phyloP scores from a whole-genome alignment of 768 basidiomycete genomes.

The Boletus huronensis region DNA sequence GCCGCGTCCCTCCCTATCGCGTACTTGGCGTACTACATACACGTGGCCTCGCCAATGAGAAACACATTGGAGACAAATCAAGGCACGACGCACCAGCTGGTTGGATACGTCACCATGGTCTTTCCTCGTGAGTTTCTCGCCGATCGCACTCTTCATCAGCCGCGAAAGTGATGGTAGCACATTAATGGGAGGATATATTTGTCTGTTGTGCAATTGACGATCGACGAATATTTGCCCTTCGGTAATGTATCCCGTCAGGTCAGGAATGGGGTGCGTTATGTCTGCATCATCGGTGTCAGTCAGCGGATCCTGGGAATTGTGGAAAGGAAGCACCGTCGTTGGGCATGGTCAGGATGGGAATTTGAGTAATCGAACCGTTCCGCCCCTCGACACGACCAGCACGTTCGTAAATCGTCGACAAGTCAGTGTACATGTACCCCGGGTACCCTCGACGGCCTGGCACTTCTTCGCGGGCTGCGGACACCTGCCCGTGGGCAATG shows the following conservation, averaged over 20 bases:
- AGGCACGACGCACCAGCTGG: conserved; percentile 71
- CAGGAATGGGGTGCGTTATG: conserved; percentile 99
- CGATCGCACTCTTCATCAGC: conserved; percentile 99
- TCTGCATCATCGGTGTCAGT: conserved; percentile 49
- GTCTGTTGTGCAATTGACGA: conserved; percentile 92
- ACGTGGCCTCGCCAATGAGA: conserved; percentile 18
- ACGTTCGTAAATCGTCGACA: conserved; percentile 99
- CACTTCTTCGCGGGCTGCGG: conserved; percentile 98
- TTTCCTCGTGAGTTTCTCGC: conserved; percentile 94
- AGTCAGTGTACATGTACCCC: conserved; percentile 98
- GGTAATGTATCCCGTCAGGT: conserved; percentile 98
- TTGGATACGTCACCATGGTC: conserved; percentile 99
- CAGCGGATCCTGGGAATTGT: conserved; percentile 16
- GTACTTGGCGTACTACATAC: conserved; percentile 91
- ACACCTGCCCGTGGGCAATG: conserved; percentile 48
- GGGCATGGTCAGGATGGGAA: conserved; percentile 99
- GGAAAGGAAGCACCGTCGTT: conserved; percentile 77
- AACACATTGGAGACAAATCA: conserved; percentile 13
- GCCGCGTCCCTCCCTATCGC: conserved; percentile 97
- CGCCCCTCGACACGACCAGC: conserved; percentile 96
- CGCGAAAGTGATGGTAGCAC: conserved; percentile 97
- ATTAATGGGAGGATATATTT: conserved; percentile 99
- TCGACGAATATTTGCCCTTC: conserved; percentile 99
- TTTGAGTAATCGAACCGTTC: conserved; percentile 99
- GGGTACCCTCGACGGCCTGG: conserved; percentile 99